Conservation (phyloP, 495 filamentous ascomycete genomes). For the Aspergillus indologenus region DNA sequence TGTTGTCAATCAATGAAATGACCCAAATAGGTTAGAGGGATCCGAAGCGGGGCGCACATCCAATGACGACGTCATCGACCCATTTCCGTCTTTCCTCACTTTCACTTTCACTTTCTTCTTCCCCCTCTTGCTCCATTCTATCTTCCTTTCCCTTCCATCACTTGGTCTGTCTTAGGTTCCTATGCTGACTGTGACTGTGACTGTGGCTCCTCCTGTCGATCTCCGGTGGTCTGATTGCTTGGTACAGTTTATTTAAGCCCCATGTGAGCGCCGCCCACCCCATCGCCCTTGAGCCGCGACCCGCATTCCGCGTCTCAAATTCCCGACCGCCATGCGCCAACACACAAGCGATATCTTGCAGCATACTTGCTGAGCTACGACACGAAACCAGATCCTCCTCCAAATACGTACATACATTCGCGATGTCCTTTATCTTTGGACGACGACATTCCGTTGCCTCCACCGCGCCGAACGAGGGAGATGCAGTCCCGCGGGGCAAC, state of each 20-base stretch:
- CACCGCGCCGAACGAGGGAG: slow-evolving; percentile 3
- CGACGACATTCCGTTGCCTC: slow-evolving; percentile 21
- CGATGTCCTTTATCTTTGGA: slow-evolving; percentile 21
- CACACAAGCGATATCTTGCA: not conserved
- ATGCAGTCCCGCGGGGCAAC: not conserved
- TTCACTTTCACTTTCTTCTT: not conserved
- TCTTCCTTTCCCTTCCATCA: not conserved
- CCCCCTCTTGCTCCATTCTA: not conserved
- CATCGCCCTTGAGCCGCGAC: not conserved
- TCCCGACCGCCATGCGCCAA: not conserved
- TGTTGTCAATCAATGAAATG: no score
- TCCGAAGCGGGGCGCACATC: not conserved
- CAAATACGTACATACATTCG: not conserved
- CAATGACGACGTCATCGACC: slow-evolving; percentile 3
- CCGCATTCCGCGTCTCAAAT: not conserved
- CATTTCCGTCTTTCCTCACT: not conserved
- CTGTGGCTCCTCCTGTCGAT: not conserved
- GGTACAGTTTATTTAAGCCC: not conserved
- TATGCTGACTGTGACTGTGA: not conserved
- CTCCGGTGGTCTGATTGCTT: slow-evolving; percentile 1
- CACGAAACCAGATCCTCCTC: not conserved
- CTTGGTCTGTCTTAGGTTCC: not conserved
- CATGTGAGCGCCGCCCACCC: not conserved
- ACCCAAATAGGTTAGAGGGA: not conserved
- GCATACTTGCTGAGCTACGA: not conserved